Evolutionary conservation across 768 basidiomycete genomes (phyloP), one percentile per base, ranked within the genome.

Genomic region (Kwoniella europaea): DNA sequence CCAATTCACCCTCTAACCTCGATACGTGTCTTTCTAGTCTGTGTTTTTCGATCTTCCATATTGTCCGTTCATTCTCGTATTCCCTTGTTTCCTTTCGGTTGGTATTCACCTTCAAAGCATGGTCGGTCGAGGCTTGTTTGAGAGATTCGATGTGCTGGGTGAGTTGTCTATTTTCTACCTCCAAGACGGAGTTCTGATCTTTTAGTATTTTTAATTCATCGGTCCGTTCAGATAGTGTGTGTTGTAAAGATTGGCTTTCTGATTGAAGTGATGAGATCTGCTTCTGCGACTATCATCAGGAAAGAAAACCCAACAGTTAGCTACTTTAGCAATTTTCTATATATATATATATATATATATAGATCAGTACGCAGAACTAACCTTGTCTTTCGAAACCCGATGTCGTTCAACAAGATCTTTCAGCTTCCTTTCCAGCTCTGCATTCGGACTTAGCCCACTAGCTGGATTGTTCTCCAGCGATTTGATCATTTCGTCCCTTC

Each of bases 401-500:
- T 78, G 67, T 53, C 29, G 65, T 12, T 63, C 50, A n/a, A 71
- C 58, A 20, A 75, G 58, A 9, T 75, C 69, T 56, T 67, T 42
- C 4, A 78, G 65, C 64, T 70, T 62, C 29, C 15, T 44, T n/a
- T 75, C 72, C 4, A 77, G 27, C 3, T 65, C 68, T 3, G 53
- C 10, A 20, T 65, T 35, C 18, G n/a, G 54, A 54, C 10, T 53
- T 41, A 7, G 24, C 5, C 10, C 53, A n/a, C 2, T 60, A 10
- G 16, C 42, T 52, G 9, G 16, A 5, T 60, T 56, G 9, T 5
- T 22, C 44, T 65, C 50, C 0, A 71, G 61, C 3, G 35, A 44
- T 13, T n/a, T 68, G 56, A 76, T 75, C 1, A 62, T 71, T 52
- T 72, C 71, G 22, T 78, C 73, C 55, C 73, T 59, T 35, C 70